These are phyloP conservation scores for Sonneratia caseolaris DNA, from an alignment of 345 rosid species.

Conservation along the genomic window DNA sequence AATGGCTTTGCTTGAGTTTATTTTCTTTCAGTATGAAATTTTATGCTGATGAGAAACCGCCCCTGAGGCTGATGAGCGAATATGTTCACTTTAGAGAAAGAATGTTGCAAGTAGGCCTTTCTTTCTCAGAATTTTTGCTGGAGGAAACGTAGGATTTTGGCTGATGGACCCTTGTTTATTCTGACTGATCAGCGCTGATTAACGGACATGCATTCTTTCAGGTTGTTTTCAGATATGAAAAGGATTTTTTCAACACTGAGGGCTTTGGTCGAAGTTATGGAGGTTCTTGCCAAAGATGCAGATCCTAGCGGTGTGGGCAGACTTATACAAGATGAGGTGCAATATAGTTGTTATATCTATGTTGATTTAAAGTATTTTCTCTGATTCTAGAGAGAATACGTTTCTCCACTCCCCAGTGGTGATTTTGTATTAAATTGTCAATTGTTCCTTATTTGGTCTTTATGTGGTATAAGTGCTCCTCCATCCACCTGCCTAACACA, in stretches of 20 bases:
- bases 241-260: slow-evolving; percentile 75
- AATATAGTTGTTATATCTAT: slow-evolving; percentile 2
- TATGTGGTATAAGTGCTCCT: not conserved
- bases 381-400: not conserved
- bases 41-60: not conserved
- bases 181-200: not conserved
- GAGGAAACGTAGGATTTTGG: not conserved
- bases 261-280: slow-evolving; percentile 89
- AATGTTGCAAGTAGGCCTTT: not conserved
- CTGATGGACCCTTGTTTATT: not conserved
- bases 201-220: slow-evolving; percentile 11
- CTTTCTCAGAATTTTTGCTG: not conserved
- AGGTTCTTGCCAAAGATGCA: slow-evolving; percentile 76
- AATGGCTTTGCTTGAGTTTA: not conserved
- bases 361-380: not conserved
- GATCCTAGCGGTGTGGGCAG: slow-evolving; percentile 86
- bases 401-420: not conserved
- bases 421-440: not conserved
- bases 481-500: not conserved
- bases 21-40: not conserved
- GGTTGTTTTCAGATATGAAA: slow-evolving; percentile 54
- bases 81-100: not conserved
- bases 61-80: not conserved
- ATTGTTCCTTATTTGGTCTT: not conserved
- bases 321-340: slow-evolving; percentile 78